Base-by-base conservation (phyloP, 2,329 filamentous ascomycete species). In the Pleomassaria siparia region DNA sequence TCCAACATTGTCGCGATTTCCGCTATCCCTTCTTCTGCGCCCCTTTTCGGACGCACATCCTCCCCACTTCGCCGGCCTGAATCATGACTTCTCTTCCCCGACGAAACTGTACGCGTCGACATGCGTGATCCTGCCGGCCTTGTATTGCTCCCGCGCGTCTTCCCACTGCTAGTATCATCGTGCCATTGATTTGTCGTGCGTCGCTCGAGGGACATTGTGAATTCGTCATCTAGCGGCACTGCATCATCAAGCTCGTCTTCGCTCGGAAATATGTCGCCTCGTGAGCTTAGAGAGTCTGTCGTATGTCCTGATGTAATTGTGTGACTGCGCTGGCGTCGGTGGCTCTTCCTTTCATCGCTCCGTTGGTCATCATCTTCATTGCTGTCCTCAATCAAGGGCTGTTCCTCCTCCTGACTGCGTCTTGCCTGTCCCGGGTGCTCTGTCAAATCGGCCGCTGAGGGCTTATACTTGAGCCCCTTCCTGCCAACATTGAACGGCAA, bases 231-330 rank as follows among this genome's bases (percentile, higher is more conserved):
- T 15, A 97, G 74, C 11, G 91, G 89, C n/a, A 96, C 83, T 1
- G 92, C 92, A 71, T 97, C 92, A 67, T 95, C 91, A n/a, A n/a
- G n/a, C 49, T 95, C 90, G 44, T 91, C 90, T 62, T 95, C 91
- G 60, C 91, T 96, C 0, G 90, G 90, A 57, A 96, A 94, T 11
- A 97, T 76, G 71, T 97, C 92, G 2, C 91, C 91, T 39, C 92
- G 79, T 10, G 91, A 96, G 60, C 91, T 87, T 54, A 88, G 84
- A 5, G 91, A 96, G 66, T 92, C 91, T 22, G 84, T 87, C 1
- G 91, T 96, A 54, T 86, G 86, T 32, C 87, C 86, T 11, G 90
- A 95, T 4, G 83, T 86, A 12, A 84, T 81, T 1, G 91, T 96
- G 39, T 83, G 84, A 69, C 91, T 95, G 42, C 91, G 81, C 55